Base-by-base conservation (phyloP, 805 yeast species). In the Candida broadrunensis region DNA sequence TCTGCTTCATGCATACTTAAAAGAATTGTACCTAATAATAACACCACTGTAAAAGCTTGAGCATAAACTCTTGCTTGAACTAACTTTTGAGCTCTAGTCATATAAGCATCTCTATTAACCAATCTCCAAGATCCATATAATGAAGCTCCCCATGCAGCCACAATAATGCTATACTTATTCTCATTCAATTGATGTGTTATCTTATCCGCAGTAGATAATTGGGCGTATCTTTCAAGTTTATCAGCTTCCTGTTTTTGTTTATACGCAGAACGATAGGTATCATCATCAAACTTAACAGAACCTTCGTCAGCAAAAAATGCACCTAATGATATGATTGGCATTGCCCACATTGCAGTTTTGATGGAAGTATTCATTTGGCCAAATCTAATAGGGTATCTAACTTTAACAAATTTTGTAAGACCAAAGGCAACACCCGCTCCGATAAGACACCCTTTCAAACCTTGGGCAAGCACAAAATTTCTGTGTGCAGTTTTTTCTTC, bases 21-120 rank as follows among this genome's bases (percentile, higher is more conserved):
- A 39, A 80, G 80, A 53, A 87, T 74, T 1, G 91, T 78, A 18
- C 80, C 88, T 39, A 86, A 61, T 47, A 86, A 63, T 47, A 86
- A 64, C 11, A 75, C 77, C 32, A 86, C 90, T 2, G 95, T 84
- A 38, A 85, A 63, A 46, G 84, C 85, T 61, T 86, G 95, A 7
- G 95, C 95, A 56, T 85, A 85, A 81, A 86, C 86, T 76, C 95
- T 80, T 25, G 93, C 93, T 55, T 83, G 88, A 25, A 85, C 91
- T 38, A 84, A 75, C 60, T 85, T 86, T 63, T 86, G 95, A 3
- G 91, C 65, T 48, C 67, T 73, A 41, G 86, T 77, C 82, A 87
- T 75, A 58, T 79, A 67, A 47, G 78, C 80, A 61, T 86, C 95
- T 48, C 75, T 75, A 65, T 84, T 80, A 41, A 85, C 86, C 31